These are phyloP conservation scores for Pythium vanterpoolii DNA, from an alignment of 352 stramenopile genomes.

Conservation along the genomic window DNA sequence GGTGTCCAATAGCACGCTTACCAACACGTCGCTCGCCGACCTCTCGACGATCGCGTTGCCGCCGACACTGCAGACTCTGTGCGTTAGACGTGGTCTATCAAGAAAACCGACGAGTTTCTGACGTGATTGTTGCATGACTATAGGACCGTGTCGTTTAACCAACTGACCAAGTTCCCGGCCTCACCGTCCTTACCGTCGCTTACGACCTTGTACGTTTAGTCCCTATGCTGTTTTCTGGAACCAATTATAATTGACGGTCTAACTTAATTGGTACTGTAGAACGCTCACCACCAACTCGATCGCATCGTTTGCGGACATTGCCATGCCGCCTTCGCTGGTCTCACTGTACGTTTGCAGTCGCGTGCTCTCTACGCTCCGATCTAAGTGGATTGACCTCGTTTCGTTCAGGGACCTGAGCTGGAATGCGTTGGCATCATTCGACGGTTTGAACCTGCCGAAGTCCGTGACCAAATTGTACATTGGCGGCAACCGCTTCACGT, in stretches of 20 bases:
- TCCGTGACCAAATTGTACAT: constrained; percentile 54
- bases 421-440: constrained; percentile 59
- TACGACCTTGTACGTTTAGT: constrained; percentile 12
- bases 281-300: constrained; percentile 21
- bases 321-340: constrained; percentile 10
- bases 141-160: constrained; percentile 19
- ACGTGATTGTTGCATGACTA: not conserved
- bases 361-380: not conserved
- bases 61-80: constrained; percentile 15
- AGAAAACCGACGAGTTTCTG: not conserved
- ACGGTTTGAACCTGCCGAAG: constrained; percentile 48
- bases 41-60: constrained; percentile 20
- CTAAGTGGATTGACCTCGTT: not conserved
- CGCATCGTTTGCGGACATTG: constrained; percentile 19
- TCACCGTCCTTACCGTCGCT: constrained; percentile 3
- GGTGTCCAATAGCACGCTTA: constrained; percentile 8
- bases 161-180: constrained; percentile 12
- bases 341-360: constrained; percentile 21
- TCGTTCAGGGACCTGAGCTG: constrained; percentile 45
- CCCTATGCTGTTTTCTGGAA: not conserved
- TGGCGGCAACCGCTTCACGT: constrained; percentile 63
- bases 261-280: not conserved
- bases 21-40: constrained; percentile 15
- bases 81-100: not conserved
- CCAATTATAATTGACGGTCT: not conserved